phyloP scores from a whole-genome alignment of 352 stramenopile genomes.

The Globisporangium paroecandrum region DNA sequence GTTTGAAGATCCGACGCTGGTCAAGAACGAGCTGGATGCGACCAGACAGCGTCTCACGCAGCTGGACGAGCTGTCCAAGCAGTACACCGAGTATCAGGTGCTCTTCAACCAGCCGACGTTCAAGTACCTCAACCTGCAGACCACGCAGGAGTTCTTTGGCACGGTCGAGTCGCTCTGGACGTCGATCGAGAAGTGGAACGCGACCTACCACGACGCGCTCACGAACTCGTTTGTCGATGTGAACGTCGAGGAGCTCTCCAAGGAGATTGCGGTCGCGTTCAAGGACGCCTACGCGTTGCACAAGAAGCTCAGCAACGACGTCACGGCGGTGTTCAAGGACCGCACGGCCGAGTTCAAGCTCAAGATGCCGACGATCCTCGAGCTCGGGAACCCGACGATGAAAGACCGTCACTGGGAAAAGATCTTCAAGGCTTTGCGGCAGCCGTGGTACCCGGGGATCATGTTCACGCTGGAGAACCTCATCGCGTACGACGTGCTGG shows the following conservation, averaged over 20 bases:
- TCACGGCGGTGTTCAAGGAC: slow-evolving; percentile 86
- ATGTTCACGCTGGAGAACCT: slow-evolving; percentile 88
- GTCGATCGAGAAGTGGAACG: slow-evolving; percentile 86
- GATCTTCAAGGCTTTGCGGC: slow-evolving; percentile 89
- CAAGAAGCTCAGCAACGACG: slow-evolving; percentile 91
- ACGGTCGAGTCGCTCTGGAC: slow-evolving; percentile 86
- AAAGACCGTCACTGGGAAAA: slow-evolving; percentile 95
- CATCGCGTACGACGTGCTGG: slow-evolving; percentile 81
- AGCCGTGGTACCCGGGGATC: slow-evolving; percentile 88
- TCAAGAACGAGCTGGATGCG: slow-evolving; percentile 77
- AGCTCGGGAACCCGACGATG: slow-evolving; percentile 89
- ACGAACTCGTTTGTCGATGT: slow-evolving; percentile 84
- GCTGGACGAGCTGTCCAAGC: slow-evolving; percentile 86
- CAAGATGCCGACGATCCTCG: slow-evolving; percentile 89
- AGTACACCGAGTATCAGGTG: slow-evolving; percentile 91
- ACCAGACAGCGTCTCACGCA: slow-evolving; percentile 81
- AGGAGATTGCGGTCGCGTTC: slow-evolving; percentile 83
- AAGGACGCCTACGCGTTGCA: slow-evolving; percentile 88
- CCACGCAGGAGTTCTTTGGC: slow-evolving; percentile 83
- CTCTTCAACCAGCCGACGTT: slow-evolving; percentile 89
- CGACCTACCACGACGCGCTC: slow-evolving; percentile 70
- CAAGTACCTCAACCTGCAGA: slow-evolving; percentile 88
- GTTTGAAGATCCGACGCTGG: slow-evolving; percentile 80
- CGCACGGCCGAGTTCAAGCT: slow-evolving; percentile 88
- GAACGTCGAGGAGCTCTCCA: slow-evolving; percentile 85